A percentile compares a stretch with the other conserved stretches of the same genome.
Conservation (phyloP, 2,329 filamentous ascomycete species). For the Shiraia sp. region DNA sequence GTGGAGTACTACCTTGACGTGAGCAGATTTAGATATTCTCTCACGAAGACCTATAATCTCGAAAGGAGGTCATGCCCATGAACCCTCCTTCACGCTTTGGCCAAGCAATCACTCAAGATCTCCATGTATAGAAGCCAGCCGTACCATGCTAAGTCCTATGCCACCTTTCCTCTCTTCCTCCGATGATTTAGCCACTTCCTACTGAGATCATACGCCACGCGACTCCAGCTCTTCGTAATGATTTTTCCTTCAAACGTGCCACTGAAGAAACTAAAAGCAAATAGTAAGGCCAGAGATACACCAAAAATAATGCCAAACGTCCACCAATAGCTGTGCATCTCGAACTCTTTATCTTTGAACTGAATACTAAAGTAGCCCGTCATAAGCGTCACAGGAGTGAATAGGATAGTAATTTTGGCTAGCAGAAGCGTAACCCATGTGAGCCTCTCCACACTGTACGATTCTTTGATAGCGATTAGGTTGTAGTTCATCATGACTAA, state of each 20-base stretch:
- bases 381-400: slow-evolving; percentile 75
- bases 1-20: too few species aligned
- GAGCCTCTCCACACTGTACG: slow-evolving; percentile 70
- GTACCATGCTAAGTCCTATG: slow-evolving; percentile 1
- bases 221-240: slow-evolving; percentile 50
- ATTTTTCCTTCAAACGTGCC: slow-evolving; percentile 61
- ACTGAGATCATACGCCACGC: slow-evolving; percentile 31
- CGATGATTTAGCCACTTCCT: slow-evolving; percentile 29
- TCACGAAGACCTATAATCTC: too few species aligned
- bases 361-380: slow-evolving; percentile 74
- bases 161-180: slow-evolving; percentile 24
- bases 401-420: slow-evolving; percentile 75
- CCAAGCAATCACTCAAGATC: too few species aligned
- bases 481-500: slow-evolving; percentile 77
- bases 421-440: slow-evolving; percentile 73
- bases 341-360: slow-evolving; percentile 64
- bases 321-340: slow-evolving; percentile 67
- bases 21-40: too few species aligned
- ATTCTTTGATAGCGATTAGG: slow-evolving; percentile 75
- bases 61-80: too few species aligned
- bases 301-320: slow-evolving; percentile 67
- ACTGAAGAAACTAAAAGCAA: slow-evolving; percentile 61
- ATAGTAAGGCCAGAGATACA: slow-evolving; percentile 61
- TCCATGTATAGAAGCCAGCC: too few species aligned
- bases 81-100: too few species aligned